Evolutionary conservation across 2,329 filamentous ascomycete genomes (phyloP).

Genomic region (Epichloe glyceriae): DNA sequence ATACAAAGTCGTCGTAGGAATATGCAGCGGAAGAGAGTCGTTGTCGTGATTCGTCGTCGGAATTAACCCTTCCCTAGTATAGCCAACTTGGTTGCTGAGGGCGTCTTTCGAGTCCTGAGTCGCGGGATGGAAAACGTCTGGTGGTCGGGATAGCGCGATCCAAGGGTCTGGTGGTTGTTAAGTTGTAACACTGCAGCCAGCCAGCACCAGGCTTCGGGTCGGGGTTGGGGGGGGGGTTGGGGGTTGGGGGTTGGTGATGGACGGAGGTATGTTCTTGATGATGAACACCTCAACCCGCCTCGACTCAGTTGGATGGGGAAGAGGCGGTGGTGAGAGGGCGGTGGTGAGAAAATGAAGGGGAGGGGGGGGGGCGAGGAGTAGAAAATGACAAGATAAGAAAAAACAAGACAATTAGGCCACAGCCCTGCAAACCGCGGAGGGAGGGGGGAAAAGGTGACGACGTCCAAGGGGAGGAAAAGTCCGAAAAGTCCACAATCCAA

Average conservation of each 20-base stretch:
- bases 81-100: neutral
- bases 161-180: neutral
- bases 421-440: constrained; percentile 1
- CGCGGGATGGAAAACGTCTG: neutral
- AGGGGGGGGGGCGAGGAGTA: neutral
- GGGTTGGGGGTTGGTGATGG: neutral
- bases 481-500: constrained; percentile 1
- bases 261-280: neutral
- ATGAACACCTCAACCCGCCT: neutral
- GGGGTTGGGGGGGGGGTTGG: neutral
- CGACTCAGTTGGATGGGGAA: neutral
- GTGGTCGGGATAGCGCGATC: neutral
- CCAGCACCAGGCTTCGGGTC: neutral
- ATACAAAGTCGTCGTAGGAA: neutral
- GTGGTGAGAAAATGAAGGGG: too few relatives aligned
- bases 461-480: constrained; percentile 3
- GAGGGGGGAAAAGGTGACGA: constrained; percentile 1
- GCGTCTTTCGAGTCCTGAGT: neutral
- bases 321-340: neutral
- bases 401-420: constrained; percentile 1
- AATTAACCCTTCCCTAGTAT: neutral
- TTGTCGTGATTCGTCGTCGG: neutral
- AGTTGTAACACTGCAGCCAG: neutral
- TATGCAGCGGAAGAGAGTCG: neutral
- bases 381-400: neutral